phyloP scores from a whole-genome alignment of 495 filamentous ascomycete genomes.

The Pseudoneurospora amorphoporcata region DNA sequence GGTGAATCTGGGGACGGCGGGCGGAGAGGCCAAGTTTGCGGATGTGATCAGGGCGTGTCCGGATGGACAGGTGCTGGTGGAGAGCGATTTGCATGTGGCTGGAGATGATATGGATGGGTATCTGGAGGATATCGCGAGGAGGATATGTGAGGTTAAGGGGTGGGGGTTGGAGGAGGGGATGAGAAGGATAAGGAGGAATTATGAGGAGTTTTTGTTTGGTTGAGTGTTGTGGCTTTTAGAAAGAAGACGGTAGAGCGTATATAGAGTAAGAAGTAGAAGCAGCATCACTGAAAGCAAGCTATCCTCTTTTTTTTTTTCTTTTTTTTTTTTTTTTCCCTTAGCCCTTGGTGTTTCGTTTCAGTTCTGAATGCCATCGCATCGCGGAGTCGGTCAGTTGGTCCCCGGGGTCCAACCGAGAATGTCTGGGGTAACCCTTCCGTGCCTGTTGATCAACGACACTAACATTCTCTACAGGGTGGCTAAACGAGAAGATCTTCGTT shows the following conservation, averaged over 20 bases:
- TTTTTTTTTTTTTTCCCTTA: not conserved
- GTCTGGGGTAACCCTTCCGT: not conserved
- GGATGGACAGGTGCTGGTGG: conserved; percentile 67
- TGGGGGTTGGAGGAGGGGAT: conserved; percentile 71
- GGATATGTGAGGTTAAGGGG: conserved; percentile 64
- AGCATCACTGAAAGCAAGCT: too few relatives aligned
- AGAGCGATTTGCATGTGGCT: conserved; percentile 85
- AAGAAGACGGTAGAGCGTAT: not conserved
- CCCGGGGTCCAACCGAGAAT: not conserved
- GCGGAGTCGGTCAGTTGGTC: not conserved
- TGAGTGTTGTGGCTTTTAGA: conserved; percentile 2
- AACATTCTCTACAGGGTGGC: not conserved
- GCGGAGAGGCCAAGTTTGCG: conserved; percentile 34
- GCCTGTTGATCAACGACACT: not conserved
- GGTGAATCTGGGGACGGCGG: conserved; percentile 60
- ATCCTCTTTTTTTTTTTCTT: not conserved
- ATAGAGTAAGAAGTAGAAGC: not conserved
- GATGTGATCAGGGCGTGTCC: conserved; percentile 66
- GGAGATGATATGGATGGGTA: conserved; percentile 71
- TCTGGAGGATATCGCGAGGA: conserved; percentile 62
- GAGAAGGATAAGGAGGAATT: conserved; percentile 61
- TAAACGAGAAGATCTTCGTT: not conserved
- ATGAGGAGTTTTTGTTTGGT: conserved; percentile 70
- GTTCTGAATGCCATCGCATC: not conserved
- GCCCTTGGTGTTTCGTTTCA: not conserved